phyloP scores from a whole-genome alignment of 352 stramenopile species.

The Pythium diclinum region DNA sequence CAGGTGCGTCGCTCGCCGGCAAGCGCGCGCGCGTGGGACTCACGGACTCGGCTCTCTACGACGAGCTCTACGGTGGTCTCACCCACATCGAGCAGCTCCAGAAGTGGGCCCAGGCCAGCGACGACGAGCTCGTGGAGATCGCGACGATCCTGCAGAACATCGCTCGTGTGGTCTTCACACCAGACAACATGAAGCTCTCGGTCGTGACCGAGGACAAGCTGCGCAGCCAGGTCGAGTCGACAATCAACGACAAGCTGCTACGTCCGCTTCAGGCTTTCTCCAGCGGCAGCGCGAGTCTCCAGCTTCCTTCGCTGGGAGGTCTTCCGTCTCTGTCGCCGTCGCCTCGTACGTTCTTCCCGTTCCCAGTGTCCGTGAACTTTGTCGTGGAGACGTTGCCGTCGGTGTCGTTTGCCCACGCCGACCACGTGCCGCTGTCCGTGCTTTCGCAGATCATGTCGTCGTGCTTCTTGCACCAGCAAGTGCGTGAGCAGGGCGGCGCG shows the following conservation, averaged over 20 bases:
- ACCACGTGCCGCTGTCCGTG: slow-evolving; percentile 75
- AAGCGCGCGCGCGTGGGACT: slow-evolving; percentile 59
- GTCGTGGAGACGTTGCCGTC: slow-evolving; percentile 73
- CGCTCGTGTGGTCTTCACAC: slow-evolving; percentile 50
- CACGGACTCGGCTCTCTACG: slow-evolving; percentile 46
- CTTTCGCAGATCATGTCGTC: slow-evolving; percentile 83
- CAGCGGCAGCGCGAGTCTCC: not conserved
- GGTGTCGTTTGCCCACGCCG: slow-evolving; percentile 65
- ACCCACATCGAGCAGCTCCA: slow-evolving; percentile 78
- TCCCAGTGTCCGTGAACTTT: slow-evolving; percentile 81
- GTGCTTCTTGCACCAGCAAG: slow-evolving; percentile 78
- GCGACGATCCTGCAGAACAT: slow-evolving; percentile 59
- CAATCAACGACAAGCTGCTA: slow-evolving; percentile 47
- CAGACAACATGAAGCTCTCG: slow-evolving; percentile 54
- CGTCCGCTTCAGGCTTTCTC: slow-evolving; percentile 29
- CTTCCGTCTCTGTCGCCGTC: slow-evolving; percentile 29
- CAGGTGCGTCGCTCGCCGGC: slow-evolving; percentile 53
- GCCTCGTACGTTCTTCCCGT: slow-evolving; percentile 64
- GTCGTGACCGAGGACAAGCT: slow-evolving; percentile 77
- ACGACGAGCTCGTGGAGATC: slow-evolving; percentile 60
- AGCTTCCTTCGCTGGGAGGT: slow-evolving; percentile 18
- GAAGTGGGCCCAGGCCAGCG: slow-evolving; percentile 60
- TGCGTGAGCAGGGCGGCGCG: slow-evolving; percentile 74
- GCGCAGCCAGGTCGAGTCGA: slow-evolving; percentile 43
- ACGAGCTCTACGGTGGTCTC: slow-evolving; percentile 70